A percentile compares a stretch with the other conserved stretches of the same genome.
Evolutionary conservation across 2,329 filamentous ascomycete genomes (phyloP).

Genomic region (Talaromyces sp.): DNA sequence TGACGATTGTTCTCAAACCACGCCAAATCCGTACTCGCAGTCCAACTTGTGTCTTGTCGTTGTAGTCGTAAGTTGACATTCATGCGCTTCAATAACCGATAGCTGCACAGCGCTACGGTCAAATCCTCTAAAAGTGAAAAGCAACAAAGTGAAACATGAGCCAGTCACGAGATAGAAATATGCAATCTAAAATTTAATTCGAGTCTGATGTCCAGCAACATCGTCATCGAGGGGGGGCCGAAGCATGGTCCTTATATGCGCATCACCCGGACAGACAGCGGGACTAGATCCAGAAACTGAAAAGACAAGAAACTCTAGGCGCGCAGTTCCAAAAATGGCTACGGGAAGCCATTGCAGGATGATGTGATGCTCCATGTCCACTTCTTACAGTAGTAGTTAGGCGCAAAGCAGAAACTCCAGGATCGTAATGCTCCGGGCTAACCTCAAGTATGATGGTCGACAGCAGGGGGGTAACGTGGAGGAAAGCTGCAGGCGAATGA

Average conservation of each 20-base stretch:
- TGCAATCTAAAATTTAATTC: no score
- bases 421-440: not conserved
- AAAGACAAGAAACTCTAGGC: not conserved
- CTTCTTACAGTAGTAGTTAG: not conserved
- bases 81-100: constrained; percentile 13
- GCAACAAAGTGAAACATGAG: constrained; percentile 9
- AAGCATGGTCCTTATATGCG: constrained; percentile 15
- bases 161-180: not conserved
- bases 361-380: not conserved
- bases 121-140: not conserved
- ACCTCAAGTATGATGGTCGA: not conserved
- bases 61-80: constrained; percentile 18
- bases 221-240: constrained; percentile 2
- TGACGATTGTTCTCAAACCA: constrained; percentile 6
- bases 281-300: not conserved
- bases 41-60: not conserved
- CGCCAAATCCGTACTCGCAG: not conserved
- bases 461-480: constrained; percentile 8
- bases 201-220: not conserved
- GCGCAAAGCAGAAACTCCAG: not conserved
- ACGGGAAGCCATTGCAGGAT: constrained; percentile 7
- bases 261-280: not conserved
- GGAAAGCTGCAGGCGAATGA: constrained; percentile 5
- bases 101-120: not conserved
- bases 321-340: constrained; percentile 5